phyloP scores from a whole-genome alignment of 345 rosid genomes.

The Lepidium africanum region DNA sequence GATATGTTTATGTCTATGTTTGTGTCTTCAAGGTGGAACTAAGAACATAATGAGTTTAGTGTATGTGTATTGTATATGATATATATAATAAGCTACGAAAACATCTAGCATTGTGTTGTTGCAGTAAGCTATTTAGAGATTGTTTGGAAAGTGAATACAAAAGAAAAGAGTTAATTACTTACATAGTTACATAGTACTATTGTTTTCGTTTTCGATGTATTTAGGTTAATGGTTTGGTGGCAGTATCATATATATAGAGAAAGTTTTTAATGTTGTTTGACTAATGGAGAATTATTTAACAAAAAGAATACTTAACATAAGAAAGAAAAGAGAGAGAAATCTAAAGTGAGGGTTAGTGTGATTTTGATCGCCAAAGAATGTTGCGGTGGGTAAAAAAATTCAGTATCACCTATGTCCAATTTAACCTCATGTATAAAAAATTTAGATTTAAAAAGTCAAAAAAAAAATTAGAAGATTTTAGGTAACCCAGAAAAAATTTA shows the following conservation, averaged over 20 bases:
- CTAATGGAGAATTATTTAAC: constrained; percentile 6
- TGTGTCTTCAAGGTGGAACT: neutral
- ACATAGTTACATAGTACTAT: too few relatives aligned
- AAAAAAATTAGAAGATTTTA: too few relatives aligned
- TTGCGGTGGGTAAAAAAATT: too few relatives aligned
- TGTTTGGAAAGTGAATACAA: neutral
- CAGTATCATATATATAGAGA: neutral
- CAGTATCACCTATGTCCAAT: too few relatives aligned
- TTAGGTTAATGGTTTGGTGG: neutral
- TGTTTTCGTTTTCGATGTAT: neutral
- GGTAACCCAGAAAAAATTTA: too few relatives aligned
- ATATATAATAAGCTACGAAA: neutral
- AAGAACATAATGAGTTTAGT: neutral
- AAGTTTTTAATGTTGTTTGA: neutral
- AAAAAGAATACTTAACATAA: neutral
- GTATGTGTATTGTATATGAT: constrained; percentile 10
- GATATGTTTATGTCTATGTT: neutral
- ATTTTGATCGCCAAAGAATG: too few relatives aligned
- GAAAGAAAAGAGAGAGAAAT: neutral
- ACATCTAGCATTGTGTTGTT: neutral
- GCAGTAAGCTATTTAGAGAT: neutral
- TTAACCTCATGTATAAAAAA: too few relatives aligned
- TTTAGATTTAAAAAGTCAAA: too few relatives aligned
- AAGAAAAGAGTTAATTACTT: neutral
- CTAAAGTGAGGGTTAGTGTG: neutral